A percentile compares a stretch with the other conserved stretches of the same genome.
Evolutionary conservation across 2,329 filamentous ascomycete genomes (phyloP).

Genomic region (Venturia oleaginea): DNA sequence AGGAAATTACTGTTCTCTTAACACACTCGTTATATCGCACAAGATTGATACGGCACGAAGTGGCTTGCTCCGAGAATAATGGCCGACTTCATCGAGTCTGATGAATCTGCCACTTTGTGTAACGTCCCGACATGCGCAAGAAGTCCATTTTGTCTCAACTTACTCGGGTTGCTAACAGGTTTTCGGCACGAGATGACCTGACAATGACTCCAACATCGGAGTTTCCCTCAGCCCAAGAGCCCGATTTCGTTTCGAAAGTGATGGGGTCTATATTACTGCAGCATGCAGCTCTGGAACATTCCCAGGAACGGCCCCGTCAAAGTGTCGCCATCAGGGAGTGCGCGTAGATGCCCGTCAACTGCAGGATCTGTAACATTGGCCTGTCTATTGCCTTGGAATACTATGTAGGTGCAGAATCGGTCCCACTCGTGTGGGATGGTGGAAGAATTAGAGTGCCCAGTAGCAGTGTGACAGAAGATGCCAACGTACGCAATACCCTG

Average conservation of each 20-base stretch:
- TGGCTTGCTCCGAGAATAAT: neutral
- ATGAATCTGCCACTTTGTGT: neutral
- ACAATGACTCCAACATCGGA: neutral
- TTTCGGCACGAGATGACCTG: neutral
- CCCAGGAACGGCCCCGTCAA: neutral
- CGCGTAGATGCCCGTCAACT: neutral
- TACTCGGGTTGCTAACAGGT: neutral
- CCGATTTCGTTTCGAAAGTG: neutral
- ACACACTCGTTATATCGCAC: neutral
- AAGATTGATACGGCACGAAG: neutral
- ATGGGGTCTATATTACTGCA: neutral
- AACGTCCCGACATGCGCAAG: neutral
- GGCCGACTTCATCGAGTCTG: neutral
- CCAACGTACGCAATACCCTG: neutral
- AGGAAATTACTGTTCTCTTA: neutral
- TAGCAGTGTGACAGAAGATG: neutral
- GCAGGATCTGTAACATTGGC: constrained; percentile 5
- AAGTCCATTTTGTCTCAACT: neutral
- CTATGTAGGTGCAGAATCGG: neutral
- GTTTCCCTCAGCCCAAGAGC: neutral
- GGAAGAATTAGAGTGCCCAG: neutral
- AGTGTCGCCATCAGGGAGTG: neutral
- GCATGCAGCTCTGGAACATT: neutral
- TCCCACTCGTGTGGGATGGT: neutral
- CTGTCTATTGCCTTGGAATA: neutral